Percentiles rank a stretch among this genome's conserved stretches.
These are phyloP conservation scores for Rosa persica DNA, from an alignment of 306 rosid genomes.

Conservation along the genomic window DNA sequence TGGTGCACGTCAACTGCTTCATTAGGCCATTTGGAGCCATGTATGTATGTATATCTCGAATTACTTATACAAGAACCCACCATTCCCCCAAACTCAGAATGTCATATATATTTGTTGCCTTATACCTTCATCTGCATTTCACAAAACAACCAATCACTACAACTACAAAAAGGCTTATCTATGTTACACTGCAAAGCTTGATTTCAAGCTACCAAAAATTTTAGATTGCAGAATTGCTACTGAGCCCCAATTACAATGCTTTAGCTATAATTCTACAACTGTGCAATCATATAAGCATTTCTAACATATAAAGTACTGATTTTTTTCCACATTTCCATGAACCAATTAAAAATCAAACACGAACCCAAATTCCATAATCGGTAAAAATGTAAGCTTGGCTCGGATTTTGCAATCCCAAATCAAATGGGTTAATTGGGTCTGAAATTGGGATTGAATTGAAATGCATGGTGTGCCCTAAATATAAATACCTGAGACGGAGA, in stretches of 20 bases:
- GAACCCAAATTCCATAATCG: not conserved
- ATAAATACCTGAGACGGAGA: conserved; percentile 5
- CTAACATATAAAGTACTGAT: not conserved
- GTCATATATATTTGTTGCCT: conserved; percentile 8
- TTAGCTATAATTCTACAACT: not conserved
- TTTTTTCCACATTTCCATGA: not conserved
- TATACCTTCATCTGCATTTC: conserved; percentile 34
- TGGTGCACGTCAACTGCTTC: conserved; percentile 63
- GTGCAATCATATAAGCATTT: not conserved
- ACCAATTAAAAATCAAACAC: not conserved
- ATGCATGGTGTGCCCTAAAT: not conserved
- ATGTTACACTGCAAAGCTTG: not conserved
- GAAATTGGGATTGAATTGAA: not conserved
- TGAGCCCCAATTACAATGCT: conserved; percentile 6
- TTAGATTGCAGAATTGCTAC: conserved; percentile 7
- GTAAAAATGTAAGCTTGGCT: conserved; percentile 2
- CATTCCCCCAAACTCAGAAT: conserved; percentile 45
- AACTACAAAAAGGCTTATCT: not conserved
- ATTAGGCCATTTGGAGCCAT: conserved; percentile 55
- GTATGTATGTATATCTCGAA: conserved; percentile 51
- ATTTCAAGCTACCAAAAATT: not conserved
- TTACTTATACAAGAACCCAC: conserved; percentile 45
- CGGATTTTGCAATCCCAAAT: not conserved
- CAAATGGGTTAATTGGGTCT: conserved; percentile 2
- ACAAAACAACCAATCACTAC: not conserved